Conservation (phyloP, 805 yeast genomes). For the Tetrapisispora fleetii region DNA sequence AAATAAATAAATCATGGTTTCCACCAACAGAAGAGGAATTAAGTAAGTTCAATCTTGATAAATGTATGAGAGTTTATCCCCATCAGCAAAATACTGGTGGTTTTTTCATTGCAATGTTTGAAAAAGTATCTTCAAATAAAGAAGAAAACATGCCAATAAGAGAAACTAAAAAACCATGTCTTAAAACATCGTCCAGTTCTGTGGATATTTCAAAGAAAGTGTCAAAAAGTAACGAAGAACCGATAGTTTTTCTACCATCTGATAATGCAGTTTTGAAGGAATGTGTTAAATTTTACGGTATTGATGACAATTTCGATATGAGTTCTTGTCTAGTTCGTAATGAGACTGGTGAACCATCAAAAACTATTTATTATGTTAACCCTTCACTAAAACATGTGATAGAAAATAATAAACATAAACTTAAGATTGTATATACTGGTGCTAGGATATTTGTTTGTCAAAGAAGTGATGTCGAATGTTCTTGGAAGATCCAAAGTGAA, state of each 20-base stretch:
- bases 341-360: constrained; percentile 88
- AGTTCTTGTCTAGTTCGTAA: constrained; percentile 82
- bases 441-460: constrained; percentile 85
- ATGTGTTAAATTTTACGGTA: constrained; percentile 83
- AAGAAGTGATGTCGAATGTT: constrained; percentile 64
- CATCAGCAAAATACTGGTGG: constrained; percentile 98
- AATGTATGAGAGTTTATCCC: constrained; percentile 93
- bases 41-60: constrained; percentile 47
- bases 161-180: constrained; percentile 10
- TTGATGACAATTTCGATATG: constrained; percentile 56
- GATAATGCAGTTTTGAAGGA: constrained; percentile 55
- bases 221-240: constrained; percentile 61
- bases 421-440: constrained; percentile 88
- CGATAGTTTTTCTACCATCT: constrained; percentile 69
- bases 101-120: constrained; percentile 87
- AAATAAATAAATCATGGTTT: constrained; percentile 49
- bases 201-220: constrained; percentile 81
- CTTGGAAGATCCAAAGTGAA: constrained; percentile 92
- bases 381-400: constrained; percentile 66
- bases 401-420: constrained; percentile 58
- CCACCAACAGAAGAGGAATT: constrained; percentile 77
- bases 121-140: constrained; percentile 38
- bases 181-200: constrained; percentile 40
- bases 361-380: constrained; percentile 80
- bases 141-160: background rate